Evolutionary conservation across 371 early-diverging fungal species (phyloP).

Genomic region (Mortierella sp.): DNA sequence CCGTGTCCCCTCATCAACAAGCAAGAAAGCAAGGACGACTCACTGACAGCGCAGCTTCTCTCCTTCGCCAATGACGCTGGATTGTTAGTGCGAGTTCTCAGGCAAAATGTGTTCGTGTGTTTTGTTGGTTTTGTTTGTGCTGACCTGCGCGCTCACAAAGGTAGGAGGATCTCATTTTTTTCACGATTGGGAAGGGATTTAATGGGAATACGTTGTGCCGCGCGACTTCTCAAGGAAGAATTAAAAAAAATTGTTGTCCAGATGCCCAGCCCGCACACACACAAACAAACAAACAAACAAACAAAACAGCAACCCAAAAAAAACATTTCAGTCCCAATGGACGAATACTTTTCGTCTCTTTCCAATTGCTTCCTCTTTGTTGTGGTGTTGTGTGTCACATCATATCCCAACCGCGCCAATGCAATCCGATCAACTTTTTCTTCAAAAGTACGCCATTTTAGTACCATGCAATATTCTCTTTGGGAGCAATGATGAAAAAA

Average conservation of each 20-base stretch:
- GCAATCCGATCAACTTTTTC: not conserved
- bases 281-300: not conserved
- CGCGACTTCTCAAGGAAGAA: not conserved
- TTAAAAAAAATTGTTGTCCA: not conserved
- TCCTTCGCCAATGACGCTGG: not conserved
- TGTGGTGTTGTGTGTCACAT: not conserved
- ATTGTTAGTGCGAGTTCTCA: not conserved
- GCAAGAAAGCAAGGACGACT: not conserved
- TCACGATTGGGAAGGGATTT: not conserved
- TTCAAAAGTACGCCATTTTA: not conserved
- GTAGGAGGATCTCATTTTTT: not conserved
- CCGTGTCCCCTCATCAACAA: not conserved
- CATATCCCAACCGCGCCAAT: not conserved
- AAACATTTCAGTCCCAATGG: not conserved
- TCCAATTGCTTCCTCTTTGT: not conserved
- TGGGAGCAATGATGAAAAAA: not conserved
- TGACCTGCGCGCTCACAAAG: not conserved
- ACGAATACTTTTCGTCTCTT: not conserved
- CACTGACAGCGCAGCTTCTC: not conserved
- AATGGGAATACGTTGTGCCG: conserved; percentile 11
- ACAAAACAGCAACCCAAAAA: not conserved
- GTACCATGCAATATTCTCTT: not conserved
- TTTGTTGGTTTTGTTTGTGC: not conserved
- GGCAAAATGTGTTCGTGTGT: not conserved
- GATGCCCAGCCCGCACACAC: not conserved